phyloP scores from a whole-genome alignment of 495 filamentous ascomycete genomes.

The Hypoxylon rickii region DNA sequence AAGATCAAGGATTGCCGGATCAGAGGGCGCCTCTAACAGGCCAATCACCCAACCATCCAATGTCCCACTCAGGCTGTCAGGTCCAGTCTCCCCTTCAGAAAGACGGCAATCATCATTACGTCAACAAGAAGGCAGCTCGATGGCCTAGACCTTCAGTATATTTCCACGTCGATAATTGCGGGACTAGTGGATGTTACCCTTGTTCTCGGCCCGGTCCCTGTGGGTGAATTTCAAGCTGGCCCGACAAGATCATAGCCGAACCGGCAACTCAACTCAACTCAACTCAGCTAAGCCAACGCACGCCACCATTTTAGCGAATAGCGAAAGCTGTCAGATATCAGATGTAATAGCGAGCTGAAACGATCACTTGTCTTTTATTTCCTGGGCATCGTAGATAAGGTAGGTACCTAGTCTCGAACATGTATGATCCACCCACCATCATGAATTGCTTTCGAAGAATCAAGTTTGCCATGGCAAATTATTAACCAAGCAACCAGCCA shows the following conservation, averaged over 20 bases:
- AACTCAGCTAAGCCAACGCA: constrained; percentile 15
- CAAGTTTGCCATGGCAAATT: no score
- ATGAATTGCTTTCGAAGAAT: no score
- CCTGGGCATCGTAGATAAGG: background rate
- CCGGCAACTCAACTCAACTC: no score
- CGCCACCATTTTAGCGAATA: constrained; percentile 1
- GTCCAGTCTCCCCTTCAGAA: no score
- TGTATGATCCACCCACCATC: no score
- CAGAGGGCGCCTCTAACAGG: constrained; percentile 21
- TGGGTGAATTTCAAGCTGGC: constrained; percentile 6
- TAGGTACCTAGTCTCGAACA: no score
- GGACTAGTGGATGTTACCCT: constrained; percentile 14
- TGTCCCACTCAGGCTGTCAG: no score
- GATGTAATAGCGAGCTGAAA: constrained; percentile 18
- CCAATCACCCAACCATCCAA: no score
- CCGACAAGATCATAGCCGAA: constrained; percentile 23
- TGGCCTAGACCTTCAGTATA: constrained; percentile 2
- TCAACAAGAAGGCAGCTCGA: background rate
- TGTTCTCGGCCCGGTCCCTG: constrained; percentile 28
- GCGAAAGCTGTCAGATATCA: constrained; percentile 4
- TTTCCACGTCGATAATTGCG: constrained; percentile 5
- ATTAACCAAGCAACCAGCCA: no score
- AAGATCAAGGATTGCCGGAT: constrained; percentile 3
- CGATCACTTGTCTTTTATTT: background rate
- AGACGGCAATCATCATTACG: background rate